These are phyloP conservation scores for Stagonosporopsis vannaccii DNA, from an alignment of 2,329 filamentous ascomycete genomes.

Conservation along the genomic window DNA sequence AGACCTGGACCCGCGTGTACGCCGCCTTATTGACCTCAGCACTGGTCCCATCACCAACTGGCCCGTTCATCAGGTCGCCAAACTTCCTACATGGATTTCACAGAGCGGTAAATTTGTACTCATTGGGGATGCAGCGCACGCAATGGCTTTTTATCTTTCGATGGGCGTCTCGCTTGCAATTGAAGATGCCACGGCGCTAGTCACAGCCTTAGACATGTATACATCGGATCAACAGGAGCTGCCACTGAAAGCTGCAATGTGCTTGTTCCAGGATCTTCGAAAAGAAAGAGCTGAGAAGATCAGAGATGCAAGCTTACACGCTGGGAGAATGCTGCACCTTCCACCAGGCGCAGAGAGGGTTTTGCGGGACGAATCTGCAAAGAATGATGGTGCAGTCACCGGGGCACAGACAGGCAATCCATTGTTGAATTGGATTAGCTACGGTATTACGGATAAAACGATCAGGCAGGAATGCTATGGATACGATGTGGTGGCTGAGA, in stretches of 20 bases:
- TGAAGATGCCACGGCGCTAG: slow-evolving; percentile 25
- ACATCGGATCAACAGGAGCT: not conserved
- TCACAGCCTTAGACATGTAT: slow-evolving; percentile 5
- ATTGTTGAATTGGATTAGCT: slow-evolving; percentile 15
- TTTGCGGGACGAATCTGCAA: slow-evolving; percentile 12
- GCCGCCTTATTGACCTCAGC: slow-evolving; percentile 17
- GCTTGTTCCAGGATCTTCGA: slow-evolving; percentile 20
- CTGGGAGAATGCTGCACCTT: slow-evolving; percentile 21
- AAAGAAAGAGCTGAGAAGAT: slow-evolving; percentile 23
- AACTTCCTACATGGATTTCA: slow-evolving; percentile 22
- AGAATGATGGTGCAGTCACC: slow-evolving; percentile 4
- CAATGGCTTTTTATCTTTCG: slow-evolving; percentile 28
- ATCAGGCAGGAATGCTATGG: slow-evolving; percentile 25
- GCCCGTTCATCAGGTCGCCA: slow-evolving; percentile 20
- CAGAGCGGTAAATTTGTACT: slow-evolving; percentile 20
- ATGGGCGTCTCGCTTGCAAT: slow-evolving; percentile 30
- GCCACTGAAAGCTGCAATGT: slow-evolving; percentile 9
- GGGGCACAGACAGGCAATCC: slow-evolving; percentile 5
- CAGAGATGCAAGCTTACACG: slow-evolving; percentile 25
- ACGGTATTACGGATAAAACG: slow-evolving; percentile 21
- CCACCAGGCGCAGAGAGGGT: slow-evolving; percentile 15
- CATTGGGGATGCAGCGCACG: slow-evolving; percentile 24
- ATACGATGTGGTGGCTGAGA: slow-evolving; percentile 21
- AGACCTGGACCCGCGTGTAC: slow-evolving; percentile 17
- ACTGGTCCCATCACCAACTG: slow-evolving; percentile 19